Evolutionary conservation across 2,329 filamentous ascomycete species (phyloP).

Genomic region (Epichloe elymi): DNA sequence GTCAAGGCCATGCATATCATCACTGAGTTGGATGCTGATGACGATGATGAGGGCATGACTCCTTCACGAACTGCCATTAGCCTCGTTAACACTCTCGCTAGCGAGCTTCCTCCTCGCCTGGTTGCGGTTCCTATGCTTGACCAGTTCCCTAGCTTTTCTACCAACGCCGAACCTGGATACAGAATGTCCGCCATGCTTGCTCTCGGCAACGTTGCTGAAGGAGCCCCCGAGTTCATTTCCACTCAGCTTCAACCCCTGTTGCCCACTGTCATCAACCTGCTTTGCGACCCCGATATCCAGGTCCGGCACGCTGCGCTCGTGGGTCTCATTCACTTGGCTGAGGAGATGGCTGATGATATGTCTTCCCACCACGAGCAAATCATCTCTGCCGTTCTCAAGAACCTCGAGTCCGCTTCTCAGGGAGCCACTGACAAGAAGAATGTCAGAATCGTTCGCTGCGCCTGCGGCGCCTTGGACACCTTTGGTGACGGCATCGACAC

Average conservation of each 20-base stretch:
- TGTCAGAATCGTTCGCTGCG: conserved; percentile 75
- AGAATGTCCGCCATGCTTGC: conserved; percentile 85
- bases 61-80: conserved; percentile 75
- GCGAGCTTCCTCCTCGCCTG: conserved; percentile 80
- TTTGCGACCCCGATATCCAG: conserved; percentile 70
- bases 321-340: conserved; percentile 77
- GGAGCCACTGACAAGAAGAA: conserved; percentile 60
- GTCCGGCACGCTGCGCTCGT: conserved; percentile 82
- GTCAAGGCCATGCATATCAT: conserved; percentile 79
- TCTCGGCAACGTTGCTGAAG: conserved; percentile 88
- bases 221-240: conserved; percentile 91
- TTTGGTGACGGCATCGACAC: conserved; percentile 78
- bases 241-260: conserved; percentile 81
- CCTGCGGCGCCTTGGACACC: conserved; percentile 81
- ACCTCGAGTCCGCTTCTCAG: conserved; percentile 69
- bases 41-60: conserved; percentile 63
- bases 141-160: conserved; percentile 70
- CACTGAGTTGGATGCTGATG: conserved; percentile 71
- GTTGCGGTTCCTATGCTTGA: conserved; percentile 88
- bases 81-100: conserved; percentile 78
- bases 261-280: conserved; percentile 68
- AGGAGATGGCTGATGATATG: conserved; percentile 86
- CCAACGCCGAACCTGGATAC: conserved; percentile 59
- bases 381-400: conserved; percentile 74
- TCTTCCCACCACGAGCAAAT: conserved; percentile 72